These are phyloP conservation scores for Cicer cuneatum DNA, from an alignment of 306 rosid genomes.

Conservation along the genomic window DNA sequence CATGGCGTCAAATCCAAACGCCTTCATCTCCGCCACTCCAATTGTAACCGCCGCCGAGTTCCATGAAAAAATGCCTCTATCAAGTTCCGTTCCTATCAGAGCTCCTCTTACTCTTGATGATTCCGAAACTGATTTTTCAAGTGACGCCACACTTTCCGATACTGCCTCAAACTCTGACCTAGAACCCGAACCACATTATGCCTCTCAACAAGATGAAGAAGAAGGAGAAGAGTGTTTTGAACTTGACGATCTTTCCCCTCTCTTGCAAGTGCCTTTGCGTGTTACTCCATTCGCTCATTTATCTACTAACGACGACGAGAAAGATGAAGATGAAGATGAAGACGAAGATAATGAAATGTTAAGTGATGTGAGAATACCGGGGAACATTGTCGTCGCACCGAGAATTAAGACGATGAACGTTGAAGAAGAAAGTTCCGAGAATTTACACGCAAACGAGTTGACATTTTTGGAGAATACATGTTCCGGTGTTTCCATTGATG, in stretches of 20 bases:
- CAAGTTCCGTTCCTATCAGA: slow-evolving; percentile 58
- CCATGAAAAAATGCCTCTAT: slow-evolving; percentile 30
- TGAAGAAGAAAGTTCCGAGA: slow-evolving; percentile 36
- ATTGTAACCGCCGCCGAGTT: not conserved
- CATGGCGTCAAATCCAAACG: slow-evolving; percentile 54
- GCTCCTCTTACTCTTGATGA: slow-evolving; percentile 65
- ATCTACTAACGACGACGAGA: slow-evolving; percentile 54
- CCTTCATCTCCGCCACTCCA: slow-evolving; percentile 10
- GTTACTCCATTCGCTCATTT: slow-evolving; percentile 67
- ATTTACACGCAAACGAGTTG: slow-evolving; percentile 1
- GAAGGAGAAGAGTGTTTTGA: slow-evolving; percentile 36
- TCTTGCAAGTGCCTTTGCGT: slow-evolving; percentile 31
- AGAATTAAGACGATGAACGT: slow-evolving; percentile 42
- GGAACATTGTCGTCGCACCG: slow-evolving; percentile 37
- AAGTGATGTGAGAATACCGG: slow-evolving; percentile 33
- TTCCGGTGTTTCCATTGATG: slow-evolving; percentile 33
- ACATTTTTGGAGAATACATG: not conserved
- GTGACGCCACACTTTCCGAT: slow-evolving; percentile 41
- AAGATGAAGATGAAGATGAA: slow-evolving; percentile 32
- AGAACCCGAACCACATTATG: slow-evolving; percentile 29
- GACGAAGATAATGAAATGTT: not conserved
- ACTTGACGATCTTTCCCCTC: slow-evolving; percentile 17
- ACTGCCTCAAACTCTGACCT: slow-evolving; percentile 47
- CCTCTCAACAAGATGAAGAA: slow-evolving; percentile 17
- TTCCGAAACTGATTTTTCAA: slow-evolving; percentile 48